phyloP scores from a whole-genome alignment of 2,329 filamentous ascomycete genomes.

The Pseudonectria buxi region DNA sequence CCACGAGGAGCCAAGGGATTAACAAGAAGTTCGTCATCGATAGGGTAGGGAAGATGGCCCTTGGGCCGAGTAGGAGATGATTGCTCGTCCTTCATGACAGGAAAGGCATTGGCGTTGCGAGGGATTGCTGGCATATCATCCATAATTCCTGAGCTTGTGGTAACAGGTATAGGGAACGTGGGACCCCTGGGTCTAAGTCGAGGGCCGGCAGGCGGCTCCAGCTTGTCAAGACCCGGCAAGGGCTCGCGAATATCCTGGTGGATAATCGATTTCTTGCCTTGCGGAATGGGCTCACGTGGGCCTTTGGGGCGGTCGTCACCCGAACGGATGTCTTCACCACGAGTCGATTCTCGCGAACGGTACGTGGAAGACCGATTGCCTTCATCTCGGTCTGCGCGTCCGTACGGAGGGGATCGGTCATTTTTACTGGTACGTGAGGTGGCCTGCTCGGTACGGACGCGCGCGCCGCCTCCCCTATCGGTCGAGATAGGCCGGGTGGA shows the following conservation, averaged over 20 bases:
- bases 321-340: slow-evolving; percentile 29
- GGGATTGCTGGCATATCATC: slow-evolving; percentile 12
- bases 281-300: slow-evolving; percentile 20
- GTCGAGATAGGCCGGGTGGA: slow-evolving; percentile 24
- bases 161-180: slow-evolving; percentile 28
- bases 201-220: slow-evolving; percentile 12
- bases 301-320: slow-evolving; percentile 32
- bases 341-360: slow-evolving; percentile 17
- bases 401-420: slow-evolving; percentile 25
- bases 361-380: slow-evolving; percentile 11
- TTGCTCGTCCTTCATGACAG: slow-evolving; percentile 15
- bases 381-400: slow-evolving; percentile 17
- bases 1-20: slow-evolving; percentile 18
- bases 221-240: slow-evolving; percentile 18
- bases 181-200: slow-evolving; percentile 30
- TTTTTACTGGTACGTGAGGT: slow-evolving; percentile 22
- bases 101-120: slow-evolving; percentile 27
- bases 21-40: slow-evolving; percentile 26
- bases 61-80: slow-evolving; percentile 16
- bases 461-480: slow-evolving; percentile 25
- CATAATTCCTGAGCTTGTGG: slow-evolving; percentile 13
- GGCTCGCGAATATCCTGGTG: slow-evolving; percentile 28
- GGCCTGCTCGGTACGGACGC: slow-evolving; percentile 20
- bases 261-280: slow-evolving; percentile 29
- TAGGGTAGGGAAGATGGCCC: slow-evolving; percentile 30